Percentiles rank a stretch among this genome's conserved stretches.
Conservation (phyloP, 1,284 basidiomycete genomes). For the Fistulina hepatica region DNA sequence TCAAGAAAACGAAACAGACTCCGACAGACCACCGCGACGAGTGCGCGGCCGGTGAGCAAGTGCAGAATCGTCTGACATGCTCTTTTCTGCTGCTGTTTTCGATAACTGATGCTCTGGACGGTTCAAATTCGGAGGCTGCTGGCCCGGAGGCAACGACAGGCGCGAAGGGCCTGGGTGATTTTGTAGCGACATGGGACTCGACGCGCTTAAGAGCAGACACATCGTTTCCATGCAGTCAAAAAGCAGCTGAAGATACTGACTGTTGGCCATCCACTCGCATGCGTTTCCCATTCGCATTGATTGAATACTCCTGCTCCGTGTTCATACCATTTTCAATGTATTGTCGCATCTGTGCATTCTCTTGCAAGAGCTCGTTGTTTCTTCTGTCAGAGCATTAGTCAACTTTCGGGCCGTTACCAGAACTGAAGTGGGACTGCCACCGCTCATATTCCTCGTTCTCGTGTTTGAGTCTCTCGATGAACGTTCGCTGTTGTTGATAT, state of each 20-base stretch:
- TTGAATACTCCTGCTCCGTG: constrained; percentile 19
- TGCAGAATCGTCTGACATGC: constrained; percentile 31
- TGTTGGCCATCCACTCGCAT: background rate
- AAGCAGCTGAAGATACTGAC: constrained; percentile 8
- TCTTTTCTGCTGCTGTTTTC: constrained; percentile 14
- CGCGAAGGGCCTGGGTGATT: constrained; percentile 13
- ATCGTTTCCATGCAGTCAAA: background rate
- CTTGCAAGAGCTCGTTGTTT: constrained; percentile 37
- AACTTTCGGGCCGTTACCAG: constrained; percentile 25
- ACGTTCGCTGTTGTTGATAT: constrained; percentile 38
- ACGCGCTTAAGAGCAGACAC: constrained; percentile 9
- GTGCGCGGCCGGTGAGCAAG: constrained; percentile 12
- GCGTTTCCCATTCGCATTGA: constrained; percentile 55
- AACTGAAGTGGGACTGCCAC: constrained; percentile 25
- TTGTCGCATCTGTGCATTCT: constrained; percentile 38
- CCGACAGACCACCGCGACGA: constrained; percentile 15
- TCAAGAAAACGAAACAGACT: too few species aligned
- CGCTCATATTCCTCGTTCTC: constrained; percentile 45
- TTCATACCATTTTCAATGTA: constrained; percentile 19
- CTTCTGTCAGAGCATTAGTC: constrained; percentile 28
- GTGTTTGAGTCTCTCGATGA: constrained; percentile 38
- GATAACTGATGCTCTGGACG: constrained; percentile 10
- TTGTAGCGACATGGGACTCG: constrained; percentile 12
- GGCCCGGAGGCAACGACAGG: constrained; percentile 10
- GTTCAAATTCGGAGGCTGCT: constrained; percentile 13